A percentile compares a stretch with the other conserved stretches of the same genome.
Evolutionary conservation across 208 protist species (phyloP).

Genomic region (Trypanosoma boissoni): DNA sequence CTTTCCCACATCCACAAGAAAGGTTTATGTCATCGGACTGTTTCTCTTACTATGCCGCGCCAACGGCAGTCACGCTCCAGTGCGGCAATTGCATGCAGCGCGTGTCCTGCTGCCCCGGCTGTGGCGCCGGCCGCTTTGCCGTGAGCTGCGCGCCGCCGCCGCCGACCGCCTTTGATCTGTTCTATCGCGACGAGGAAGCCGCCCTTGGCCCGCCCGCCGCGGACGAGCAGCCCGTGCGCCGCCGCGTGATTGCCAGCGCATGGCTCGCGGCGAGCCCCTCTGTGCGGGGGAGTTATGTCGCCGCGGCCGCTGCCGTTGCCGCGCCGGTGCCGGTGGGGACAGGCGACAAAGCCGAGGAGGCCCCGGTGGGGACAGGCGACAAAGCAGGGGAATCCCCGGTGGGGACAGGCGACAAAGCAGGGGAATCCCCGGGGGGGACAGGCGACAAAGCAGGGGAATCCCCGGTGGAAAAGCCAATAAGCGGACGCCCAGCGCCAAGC

Average conservation of each 20-base stretch:
- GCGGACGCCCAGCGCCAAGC: too few species aligned
- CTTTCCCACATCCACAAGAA: too few species aligned
- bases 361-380: too few species aligned
- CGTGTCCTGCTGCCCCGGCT: conserved; percentile 17
- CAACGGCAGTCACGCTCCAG: conserved; percentile 1
- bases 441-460: too few species aligned
- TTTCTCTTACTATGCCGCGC: conserved; percentile 5
- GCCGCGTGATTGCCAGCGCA: conserved; percentile 17
- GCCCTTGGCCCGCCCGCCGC: background rate
- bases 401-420: too few species aligned
- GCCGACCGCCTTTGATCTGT: conserved; percentile 24
- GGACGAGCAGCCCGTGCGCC: conserved; percentile 1
- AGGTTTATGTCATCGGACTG: too few species aligned
- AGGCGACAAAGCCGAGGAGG: too few species aligned
- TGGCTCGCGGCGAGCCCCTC: conserved; percentile 34
- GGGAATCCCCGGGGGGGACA: too few species aligned
- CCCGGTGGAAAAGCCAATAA: too few species aligned
- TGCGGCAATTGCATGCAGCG: conserved; percentile 16
- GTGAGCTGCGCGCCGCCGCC: background rate
- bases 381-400: too few species aligned
- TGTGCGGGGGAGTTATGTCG: conserved; percentile 61
- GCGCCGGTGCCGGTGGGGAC: too few species aligned
- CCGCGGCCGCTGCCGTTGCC: conserved; percentile 40
- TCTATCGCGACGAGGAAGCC: conserved; percentile 6
- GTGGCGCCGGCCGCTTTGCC: conserved; percentile 8